Evolutionary conservation across 805 yeast species (phyloP).

Genomic region (Candida suzukii): DNA sequence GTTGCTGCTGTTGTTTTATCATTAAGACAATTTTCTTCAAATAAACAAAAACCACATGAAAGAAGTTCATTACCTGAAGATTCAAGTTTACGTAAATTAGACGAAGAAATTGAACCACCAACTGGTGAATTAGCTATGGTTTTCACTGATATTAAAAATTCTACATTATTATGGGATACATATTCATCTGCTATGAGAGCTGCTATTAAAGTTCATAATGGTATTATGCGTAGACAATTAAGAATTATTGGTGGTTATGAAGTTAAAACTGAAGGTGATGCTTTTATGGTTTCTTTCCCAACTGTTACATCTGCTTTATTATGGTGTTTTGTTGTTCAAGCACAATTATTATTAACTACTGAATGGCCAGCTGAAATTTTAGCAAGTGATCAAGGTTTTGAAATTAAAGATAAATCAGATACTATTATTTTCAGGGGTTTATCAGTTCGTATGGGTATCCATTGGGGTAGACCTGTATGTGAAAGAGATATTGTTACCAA

Average conservation of each 20-base stretch:
- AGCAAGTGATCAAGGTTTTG: constrained; percentile 77
- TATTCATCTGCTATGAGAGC: constrained; percentile 93
- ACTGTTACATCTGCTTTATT: constrained; percentile 82
- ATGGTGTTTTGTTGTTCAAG: constrained; percentile 94
- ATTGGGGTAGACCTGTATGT: constrained; percentile 97
- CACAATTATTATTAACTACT: constrained; percentile 63
- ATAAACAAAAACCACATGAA: constrained; percentile 27
- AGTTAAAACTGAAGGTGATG: constrained; percentile 98
- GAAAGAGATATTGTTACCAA: constrained; percentile 92
- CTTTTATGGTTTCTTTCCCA: constrained; percentile 96
- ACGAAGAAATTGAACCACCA: constrained; percentile 91
- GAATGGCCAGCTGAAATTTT: constrained; percentile 96
- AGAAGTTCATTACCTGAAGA: constrained; percentile 55
- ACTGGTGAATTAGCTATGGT: constrained; percentile 92
- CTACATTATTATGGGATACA: constrained; percentile 90
- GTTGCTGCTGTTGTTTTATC: constrained; percentile 76
- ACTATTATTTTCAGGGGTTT: constrained; percentile 74
- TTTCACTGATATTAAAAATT: constrained; percentile 93
- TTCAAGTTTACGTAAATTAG: constrained; percentile 72
- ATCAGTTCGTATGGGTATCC: constrained; percentile 96
- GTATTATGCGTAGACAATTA: constrained; percentile 88
- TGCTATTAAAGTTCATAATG: constrained; percentile 90
- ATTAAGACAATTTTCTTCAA: constrained; percentile 41
- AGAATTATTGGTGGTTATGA: constrained; percentile 95
- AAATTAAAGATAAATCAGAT: constrained; percentile 56